Conservation (phyloP, 164 flowering plant genomes). For the Echeveria elegans region DNA sequence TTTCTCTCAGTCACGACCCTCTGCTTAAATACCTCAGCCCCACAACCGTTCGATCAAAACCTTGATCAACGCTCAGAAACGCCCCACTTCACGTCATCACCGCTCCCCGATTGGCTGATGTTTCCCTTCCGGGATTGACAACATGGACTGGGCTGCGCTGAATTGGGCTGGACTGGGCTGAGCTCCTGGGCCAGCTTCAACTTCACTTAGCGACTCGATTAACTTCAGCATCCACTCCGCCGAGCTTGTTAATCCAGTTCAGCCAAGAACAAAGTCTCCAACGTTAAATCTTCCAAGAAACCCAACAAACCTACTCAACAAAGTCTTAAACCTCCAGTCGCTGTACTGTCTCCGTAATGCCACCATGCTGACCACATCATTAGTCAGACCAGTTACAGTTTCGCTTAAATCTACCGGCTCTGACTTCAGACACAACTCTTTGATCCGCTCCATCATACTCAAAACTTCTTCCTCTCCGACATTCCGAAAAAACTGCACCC, state of each 20-base stretch:
- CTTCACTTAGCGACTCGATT: not conserved
- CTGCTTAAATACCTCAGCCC: too few species aligned
- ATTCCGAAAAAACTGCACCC: conserved; percentile 8
- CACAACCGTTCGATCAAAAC: too few species aligned
- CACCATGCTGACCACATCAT: not conserved
- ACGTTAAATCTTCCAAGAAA: not conserved
- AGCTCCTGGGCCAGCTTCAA: too few species aligned
- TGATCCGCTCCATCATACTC: not conserved
- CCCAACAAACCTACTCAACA: not conserved
- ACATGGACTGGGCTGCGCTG: too few species aligned
- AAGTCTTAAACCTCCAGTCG: not conserved
- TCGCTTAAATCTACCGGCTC: not conserved
- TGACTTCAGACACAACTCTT: not conserved
- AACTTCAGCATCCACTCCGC: conserved; percentile 1
- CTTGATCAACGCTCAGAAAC: too few species aligned
- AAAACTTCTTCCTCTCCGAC: conserved; percentile 3
- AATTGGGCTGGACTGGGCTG: too few species aligned
- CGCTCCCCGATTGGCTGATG: too few species aligned
- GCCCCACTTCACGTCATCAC: too few species aligned
- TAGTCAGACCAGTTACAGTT: not conserved
- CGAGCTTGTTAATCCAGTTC: not conserved
- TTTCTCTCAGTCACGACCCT: too few species aligned
- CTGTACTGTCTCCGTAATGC: not conserved
- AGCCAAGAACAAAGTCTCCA: conserved; percentile 4
- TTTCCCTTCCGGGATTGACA: too few species aligned